A percentile compares a stretch with the other conserved stretches of the same genome.
phyloP scores from a whole-genome alignment of 371 early-diverging fungal genomes.

The Apophysomyces variabilis region DNA sequence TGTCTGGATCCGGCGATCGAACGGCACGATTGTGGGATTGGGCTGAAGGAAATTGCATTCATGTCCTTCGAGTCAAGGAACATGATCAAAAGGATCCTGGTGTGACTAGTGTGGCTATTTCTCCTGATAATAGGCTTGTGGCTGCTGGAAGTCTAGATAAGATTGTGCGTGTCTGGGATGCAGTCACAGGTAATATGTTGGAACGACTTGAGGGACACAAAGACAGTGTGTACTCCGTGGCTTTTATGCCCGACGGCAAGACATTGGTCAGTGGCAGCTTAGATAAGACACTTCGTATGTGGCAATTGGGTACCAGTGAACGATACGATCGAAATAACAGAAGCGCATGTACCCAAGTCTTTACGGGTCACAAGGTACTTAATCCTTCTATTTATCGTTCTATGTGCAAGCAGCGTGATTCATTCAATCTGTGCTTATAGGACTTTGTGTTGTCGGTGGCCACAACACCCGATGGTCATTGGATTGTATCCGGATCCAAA shows the following conservation, averaged over 20 bases:
- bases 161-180: constrained; percentile 90
- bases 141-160: constrained; percentile 88
- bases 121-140: constrained; percentile 71
- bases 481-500: constrained; percentile 94
- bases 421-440: constrained; percentile 22
- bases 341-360: constrained; percentile 36
- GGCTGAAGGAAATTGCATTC: constrained; percentile 70
- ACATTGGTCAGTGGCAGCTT: constrained; percentile 90
- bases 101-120: constrained; percentile 90
- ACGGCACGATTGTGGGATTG: constrained; percentile 86
- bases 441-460: constrained; percentile 98
- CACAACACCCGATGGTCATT: constrained; percentile 88
- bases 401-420: not conserved
- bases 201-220: constrained; percentile 92
- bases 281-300: constrained; percentile 90
- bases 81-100: constrained; percentile 83
- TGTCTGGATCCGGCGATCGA: constrained; percentile 92
- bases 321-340: constrained; percentile 40
- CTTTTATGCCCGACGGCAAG: constrained; percentile 90
- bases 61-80: constrained; percentile 76
- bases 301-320: constrained; percentile 69
- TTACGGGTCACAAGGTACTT: constrained; percentile 24
- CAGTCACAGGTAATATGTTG: constrained; percentile 71
- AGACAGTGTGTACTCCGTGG: constrained; percentile 94
- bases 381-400: constrained; percentile 3